Conservation (phyloP, 352 stramenopile species). For the Pythium grandisporangium region DNA sequence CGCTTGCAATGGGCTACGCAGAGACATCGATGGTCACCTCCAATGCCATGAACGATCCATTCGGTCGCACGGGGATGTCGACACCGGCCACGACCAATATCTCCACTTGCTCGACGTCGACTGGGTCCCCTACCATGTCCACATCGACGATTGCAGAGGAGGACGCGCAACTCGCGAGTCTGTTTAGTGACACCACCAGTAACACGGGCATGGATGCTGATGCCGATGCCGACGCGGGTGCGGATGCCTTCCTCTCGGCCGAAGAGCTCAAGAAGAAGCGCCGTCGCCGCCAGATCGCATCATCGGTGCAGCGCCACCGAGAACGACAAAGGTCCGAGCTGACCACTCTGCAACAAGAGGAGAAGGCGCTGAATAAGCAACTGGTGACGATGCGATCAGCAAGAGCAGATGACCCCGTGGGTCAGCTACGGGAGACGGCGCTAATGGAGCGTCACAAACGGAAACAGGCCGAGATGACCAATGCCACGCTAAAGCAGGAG, state of each 20-base stretch:
- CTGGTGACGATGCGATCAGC: slow-evolving; percentile 28
- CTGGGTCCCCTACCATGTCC: too few relatives aligned
- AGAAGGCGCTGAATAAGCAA: slow-evolving; percentile 25
- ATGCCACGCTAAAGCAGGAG: too few relatives aligned
- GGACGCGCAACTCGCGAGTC: too few relatives aligned
- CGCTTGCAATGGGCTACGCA: too few relatives aligned
- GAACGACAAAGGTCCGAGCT: slow-evolving; percentile 60
- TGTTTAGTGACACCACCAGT: slow-evolving; percentile 1
- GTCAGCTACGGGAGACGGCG: too few relatives aligned
- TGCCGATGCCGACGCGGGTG: background rate
- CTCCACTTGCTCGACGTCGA: too few relatives aligned
- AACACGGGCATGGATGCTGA: background rate
- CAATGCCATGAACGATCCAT: too few relatives aligned
- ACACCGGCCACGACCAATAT: too few relatives aligned
- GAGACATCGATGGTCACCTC: too few relatives aligned
- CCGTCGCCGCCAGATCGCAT: slow-evolving; percentile 50
- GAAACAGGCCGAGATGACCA: slow-evolving; percentile 23
- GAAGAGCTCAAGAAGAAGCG: slow-evolving; percentile 54
- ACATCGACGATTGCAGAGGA: too few relatives aligned
- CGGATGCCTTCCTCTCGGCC: slow-evolving; percentile 16
- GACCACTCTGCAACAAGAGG: slow-evolving; percentile 32
- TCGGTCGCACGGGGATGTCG: too few relatives aligned
- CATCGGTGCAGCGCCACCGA: slow-evolving; percentile 50
- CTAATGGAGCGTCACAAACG: slow-evolving; percentile 28
- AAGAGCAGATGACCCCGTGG: too few relatives aligned